Evolutionary conservation across 257 asterid genomes (phyloP).

Genomic region (Petunia axillaris): DNA sequence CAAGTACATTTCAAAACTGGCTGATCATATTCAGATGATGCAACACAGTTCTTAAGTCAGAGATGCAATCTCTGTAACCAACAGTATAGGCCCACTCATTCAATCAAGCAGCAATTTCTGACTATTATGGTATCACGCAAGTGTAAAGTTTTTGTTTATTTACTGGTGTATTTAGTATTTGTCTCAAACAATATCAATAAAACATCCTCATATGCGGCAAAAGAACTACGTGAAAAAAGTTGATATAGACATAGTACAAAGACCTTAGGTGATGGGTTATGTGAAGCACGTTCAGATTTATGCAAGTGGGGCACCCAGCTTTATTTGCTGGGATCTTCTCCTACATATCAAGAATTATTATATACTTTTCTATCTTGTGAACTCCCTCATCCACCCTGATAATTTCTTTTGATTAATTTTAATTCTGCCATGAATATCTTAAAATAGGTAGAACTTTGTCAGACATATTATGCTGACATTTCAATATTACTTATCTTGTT

Average conservation of each 20-base stretch:
- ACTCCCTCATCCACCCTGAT: background rate
- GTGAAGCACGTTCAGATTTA: background rate
- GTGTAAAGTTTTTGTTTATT: no score
- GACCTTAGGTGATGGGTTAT: background rate
- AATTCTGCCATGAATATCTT: background rate
- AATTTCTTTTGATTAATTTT: background rate
- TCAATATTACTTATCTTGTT: conserved; percentile 10
- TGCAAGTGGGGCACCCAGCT: background rate
- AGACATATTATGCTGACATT: background rate
- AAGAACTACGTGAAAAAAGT: background rate
- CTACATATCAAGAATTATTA: background rate
- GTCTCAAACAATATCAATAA: no score
- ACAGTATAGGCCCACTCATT: background rate
- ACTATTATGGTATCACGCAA: no score
- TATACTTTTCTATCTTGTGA: background rate
- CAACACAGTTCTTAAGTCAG: background rate
- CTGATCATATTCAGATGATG: background rate
- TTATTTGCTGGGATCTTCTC: conserved; percentile 12
- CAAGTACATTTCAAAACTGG: background rate
- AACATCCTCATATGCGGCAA: background rate
- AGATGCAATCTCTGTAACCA: background rate
- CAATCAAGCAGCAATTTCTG: no score
- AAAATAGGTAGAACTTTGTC: background rate
- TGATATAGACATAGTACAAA: background rate
- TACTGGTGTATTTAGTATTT: no score